Base-by-base conservation (phyloP, 192 early-diverging fungal genomes). In the Podochytrium sp. region DNA sequence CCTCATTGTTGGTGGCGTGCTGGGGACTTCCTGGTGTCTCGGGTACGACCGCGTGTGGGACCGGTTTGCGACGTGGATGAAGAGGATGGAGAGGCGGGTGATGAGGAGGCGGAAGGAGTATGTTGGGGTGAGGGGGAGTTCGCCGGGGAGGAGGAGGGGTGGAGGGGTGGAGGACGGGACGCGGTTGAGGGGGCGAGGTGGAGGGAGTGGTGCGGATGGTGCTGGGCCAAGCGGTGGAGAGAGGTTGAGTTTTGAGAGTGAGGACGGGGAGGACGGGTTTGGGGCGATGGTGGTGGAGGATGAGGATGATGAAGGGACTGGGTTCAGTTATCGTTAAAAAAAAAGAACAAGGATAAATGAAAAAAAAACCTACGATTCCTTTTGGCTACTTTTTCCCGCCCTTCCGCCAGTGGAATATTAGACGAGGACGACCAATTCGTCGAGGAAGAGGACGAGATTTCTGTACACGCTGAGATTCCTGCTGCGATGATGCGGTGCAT, bases 231-330 rank as follows among this genome's bases (percentile, higher is more conserved):
- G 12, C 42, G 7, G 41, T 27, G 6, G 6, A 18, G 30, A 7
- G 3, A 39, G 42, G 10, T 4, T 49, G 2, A 65, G 33, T 29
- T 20, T 39, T 4, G 27, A 16, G 12, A 39, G 7, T 14, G 27
- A 67, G 32, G 49, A 60, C 14, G 75, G 70, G 34, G 58, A 62
- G 29, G 23, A 59, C 39, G 53, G 33, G 23, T 50, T 68, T 32
- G 75, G 59, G 14, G 75, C 57, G 38, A 51, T 76, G 59, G 47
- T 64, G 18, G 51, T 67, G 30, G 74, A 65, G 39, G 75, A 76
- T 23, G 75, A 69, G 14, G 75, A 76, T 51, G 75, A 76, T 62
- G 75, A 76, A 14, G 75, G 66, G 3, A 59, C 57, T 27, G 65
- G 75, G 3, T 62, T 61, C 38, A 52, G 34, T 12, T 68, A 68